Percentiles rank a stretch among this genome's conserved stretches.
Conservation (phyloP, 148 eudicot genomes). For the Vaccinium macrocarpon region DNA sequence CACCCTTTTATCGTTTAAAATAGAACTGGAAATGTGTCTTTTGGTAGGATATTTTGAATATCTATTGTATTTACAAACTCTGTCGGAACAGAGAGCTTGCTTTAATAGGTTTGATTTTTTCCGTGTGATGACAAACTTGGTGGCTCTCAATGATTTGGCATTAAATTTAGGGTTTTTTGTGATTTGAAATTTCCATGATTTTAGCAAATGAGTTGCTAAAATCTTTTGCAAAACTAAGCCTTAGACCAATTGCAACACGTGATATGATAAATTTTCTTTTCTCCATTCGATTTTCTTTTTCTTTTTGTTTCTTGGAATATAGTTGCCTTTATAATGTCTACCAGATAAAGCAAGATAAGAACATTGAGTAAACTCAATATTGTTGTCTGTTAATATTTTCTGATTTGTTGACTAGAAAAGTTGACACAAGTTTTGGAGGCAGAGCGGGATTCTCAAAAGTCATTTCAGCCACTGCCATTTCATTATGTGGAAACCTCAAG, state of each 20-base stretch:
- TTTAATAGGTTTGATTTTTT: not conserved
- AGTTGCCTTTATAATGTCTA: not conserved
- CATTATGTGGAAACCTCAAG: constrained; percentile 93
- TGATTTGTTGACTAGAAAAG: constrained; percentile 47
- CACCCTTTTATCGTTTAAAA: not conserved
- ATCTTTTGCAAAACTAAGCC: too few species aligned
- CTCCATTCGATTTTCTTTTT: not conserved
- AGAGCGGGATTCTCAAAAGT: constrained; percentile 82
- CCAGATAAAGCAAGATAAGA: not conserved
- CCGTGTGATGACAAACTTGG: too few species aligned
- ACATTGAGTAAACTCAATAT: not conserved
- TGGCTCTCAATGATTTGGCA: not conserved
- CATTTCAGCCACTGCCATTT: constrained; percentile 86
- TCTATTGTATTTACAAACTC: not conserved
- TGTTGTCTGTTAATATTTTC: constrained; percentile 14
- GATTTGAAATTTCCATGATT: too few species aligned
- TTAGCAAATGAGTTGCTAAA: too few species aligned
- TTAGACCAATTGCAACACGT: not conserved
- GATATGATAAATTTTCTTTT: not conserved
- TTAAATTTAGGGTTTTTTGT: too few species aligned
- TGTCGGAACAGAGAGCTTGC: not conserved
- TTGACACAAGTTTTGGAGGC: constrained; percentile 80
- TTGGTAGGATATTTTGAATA: not conserved
- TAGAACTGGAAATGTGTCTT: not conserved
- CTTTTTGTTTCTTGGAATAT: not conserved